Evolutionary conservation across 345 rosid species (phyloP).

Genomic region (Turritis glabra): DNA sequence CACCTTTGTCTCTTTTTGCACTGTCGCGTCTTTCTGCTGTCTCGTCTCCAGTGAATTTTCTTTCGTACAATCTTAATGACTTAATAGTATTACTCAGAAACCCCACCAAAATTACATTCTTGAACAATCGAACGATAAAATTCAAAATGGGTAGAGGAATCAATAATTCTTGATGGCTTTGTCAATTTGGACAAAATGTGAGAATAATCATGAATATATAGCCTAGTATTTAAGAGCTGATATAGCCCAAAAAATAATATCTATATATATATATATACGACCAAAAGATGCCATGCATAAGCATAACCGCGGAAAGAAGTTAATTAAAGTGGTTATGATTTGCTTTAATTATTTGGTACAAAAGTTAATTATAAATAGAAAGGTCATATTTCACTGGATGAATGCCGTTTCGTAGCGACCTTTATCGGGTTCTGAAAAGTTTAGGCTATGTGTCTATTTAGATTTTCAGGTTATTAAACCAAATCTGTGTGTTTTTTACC

Average conservation of each 20-base stretch:
- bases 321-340: slow-evolving; percentile 7
- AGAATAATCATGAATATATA: neutral
- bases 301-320: neutral
- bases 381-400: neutral
- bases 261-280: too few relatives aligned
- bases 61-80: neutral
- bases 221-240: neutral
- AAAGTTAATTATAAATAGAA: neutral
- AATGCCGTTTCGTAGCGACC: too few relatives aligned
- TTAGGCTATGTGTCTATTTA: too few relatives aligned
- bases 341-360: neutral
- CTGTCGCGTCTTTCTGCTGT: slow-evolving; percentile 27
- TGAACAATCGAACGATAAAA: slow-evolving; percentile 5
- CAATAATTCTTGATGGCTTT: slow-evolving; percentile 8
- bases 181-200: neutral
- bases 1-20: slow-evolving; percentile 34
- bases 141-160: neutral
- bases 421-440: too few relatives aligned
- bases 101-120: neutral
- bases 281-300: too few relatives aligned
- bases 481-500: too few relatives aligned
- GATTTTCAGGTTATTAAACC: too few relatives aligned
- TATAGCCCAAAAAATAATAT: too few relatives aligned
- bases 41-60: slow-evolving; percentile 20
- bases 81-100: neutral